A percentile compares a stretch with the other conserved stretches of the same genome.
Evolutionary conservation across 305 asterid genomes (phyloP).

Genomic region (Solanum aculeatissimum): DNA sequence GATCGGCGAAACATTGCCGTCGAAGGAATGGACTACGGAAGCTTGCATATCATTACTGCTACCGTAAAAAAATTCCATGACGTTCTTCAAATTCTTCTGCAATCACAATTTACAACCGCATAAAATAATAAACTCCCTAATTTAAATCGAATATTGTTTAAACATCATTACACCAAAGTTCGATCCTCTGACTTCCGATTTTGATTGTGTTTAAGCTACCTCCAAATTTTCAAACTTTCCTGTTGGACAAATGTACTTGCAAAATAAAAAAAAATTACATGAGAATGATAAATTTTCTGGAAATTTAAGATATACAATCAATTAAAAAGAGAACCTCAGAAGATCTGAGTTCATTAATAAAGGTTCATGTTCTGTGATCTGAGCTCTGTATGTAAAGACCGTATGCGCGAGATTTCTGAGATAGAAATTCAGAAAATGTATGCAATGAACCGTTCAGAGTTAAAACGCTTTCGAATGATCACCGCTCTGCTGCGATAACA

Average conservation of each 20-base stretch:
- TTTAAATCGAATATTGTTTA: not conserved
- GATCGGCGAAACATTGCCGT: constrained; percentile 29
- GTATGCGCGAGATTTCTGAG: not conserved
- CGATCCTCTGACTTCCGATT: not conserved
- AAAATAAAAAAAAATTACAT: not conserved
- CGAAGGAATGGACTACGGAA: constrained; percentile 23
- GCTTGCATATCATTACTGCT: constrained; percentile 13
- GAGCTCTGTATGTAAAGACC: not conserved
- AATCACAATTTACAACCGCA: not conserved
- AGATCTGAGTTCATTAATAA: not conserved
- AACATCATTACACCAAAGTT: not conserved
- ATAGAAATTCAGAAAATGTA: not conserved
- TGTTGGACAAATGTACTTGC: not conserved
- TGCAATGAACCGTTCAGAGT: not conserved
- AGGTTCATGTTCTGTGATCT: not conserved
- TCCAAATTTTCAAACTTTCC: not conserved
- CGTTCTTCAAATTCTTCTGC: not conserved
- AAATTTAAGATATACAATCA: not conserved
- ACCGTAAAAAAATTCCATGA: constrained; percentile 37
- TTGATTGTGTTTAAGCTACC: not conserved
- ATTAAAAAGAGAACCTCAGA: not conserved
- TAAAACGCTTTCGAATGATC: not conserved
- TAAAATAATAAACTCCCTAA: not conserved
- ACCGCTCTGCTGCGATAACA: not conserved
- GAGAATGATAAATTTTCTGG: not conserved